Evolutionary conservation across 164 flowering plant genomes (phyloP).

Genomic region (Magnolia sinica): DNA sequence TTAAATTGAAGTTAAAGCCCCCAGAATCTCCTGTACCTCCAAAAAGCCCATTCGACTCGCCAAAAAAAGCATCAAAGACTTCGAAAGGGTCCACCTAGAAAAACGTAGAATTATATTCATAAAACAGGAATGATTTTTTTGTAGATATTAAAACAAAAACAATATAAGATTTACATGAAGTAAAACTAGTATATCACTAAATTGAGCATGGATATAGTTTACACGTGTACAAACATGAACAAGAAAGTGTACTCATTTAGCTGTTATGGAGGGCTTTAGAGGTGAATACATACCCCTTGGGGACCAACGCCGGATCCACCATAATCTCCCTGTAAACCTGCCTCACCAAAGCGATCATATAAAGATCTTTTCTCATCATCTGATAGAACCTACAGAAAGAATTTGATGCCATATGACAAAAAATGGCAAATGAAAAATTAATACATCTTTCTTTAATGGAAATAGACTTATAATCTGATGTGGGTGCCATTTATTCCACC

Average conservation of each 20-base stretch:
- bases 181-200: too few species aligned
- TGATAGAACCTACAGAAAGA: conserved; percentile 76
- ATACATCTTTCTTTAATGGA: too few species aligned
- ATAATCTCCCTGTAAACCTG: conserved; percentile 67
- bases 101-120: conserved; percentile 6
- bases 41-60: conserved; percentile 62
- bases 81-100: conserved; percentile 88
- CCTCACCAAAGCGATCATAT: conserved; percentile 96
- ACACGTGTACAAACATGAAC: too few species aligned
- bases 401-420: conserved; percentile 23
- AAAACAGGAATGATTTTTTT: not conserved
- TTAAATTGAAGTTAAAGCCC: conserved; percentile 38
- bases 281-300: conserved; percentile 49
- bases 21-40: conserved; percentile 51
- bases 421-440: not conserved
- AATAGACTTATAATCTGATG: too few species aligned
- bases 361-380: conserved; percentile 82
- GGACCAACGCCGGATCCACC: conserved; percentile 43
- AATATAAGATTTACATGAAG: too few species aligned
- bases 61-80: conserved; percentile 70
- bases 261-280: not conserved
- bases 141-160: too few species aligned
- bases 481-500: too few species aligned
- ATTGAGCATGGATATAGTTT: too few species aligned
- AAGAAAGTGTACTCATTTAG: too few species aligned